Percentiles rank a stretch among this genome's conserved stretches.
Evolutionary conservation across 1,284 basidiomycete species (phyloP).

Genomic region (Apiotrichum brassicae): DNA sequence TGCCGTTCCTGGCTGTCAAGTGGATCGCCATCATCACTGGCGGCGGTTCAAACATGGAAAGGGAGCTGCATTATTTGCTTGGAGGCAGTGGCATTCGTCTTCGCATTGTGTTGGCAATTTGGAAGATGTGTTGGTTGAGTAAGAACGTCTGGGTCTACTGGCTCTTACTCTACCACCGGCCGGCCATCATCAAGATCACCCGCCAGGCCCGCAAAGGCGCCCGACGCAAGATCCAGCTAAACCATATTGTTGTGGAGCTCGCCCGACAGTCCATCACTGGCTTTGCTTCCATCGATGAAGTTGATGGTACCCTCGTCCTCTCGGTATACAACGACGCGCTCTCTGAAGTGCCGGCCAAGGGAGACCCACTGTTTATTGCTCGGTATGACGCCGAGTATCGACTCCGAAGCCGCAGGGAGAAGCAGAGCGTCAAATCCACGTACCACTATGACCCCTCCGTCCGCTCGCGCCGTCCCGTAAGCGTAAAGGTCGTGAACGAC

Average conservation of each 20-base stretch:
- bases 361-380: slow-evolving; percentile 1
- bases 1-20: slow-evolving; percentile 7
- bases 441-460: not conserved
- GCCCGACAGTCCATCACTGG: slow-evolving; percentile 2
- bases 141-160: slow-evolving; percentile 8
- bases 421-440: not conserved
- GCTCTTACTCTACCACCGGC: slow-evolving; percentile 9
- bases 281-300: slow-evolving; percentile 1
- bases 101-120: not conserved
- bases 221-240: slow-evolving; percentile 5
- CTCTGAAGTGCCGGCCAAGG: not conserved
- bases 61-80: slow-evolving; percentile 9
- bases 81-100: not conserved
- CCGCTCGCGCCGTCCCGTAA: slow-evolving; percentile 3
- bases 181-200: not conserved
- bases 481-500: not conserved
- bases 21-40: slow-evolving; percentile 9
- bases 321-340: not conserved
- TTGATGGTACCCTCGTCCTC: not conserved
- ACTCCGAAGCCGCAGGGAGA: not conserved
- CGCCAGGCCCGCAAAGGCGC: slow-evolving; percentile 6
- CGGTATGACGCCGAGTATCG: slow-evolving; percentile 4
- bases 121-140: slow-evolving; percentile 7
- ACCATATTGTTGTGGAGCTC: slow-evolving; percentile 7
- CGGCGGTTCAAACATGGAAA: slow-evolving; percentile 5